phyloP scores from a whole-genome alignment of 1,139 yeast genomes.

The Blastobotrys persicus region DNA sequence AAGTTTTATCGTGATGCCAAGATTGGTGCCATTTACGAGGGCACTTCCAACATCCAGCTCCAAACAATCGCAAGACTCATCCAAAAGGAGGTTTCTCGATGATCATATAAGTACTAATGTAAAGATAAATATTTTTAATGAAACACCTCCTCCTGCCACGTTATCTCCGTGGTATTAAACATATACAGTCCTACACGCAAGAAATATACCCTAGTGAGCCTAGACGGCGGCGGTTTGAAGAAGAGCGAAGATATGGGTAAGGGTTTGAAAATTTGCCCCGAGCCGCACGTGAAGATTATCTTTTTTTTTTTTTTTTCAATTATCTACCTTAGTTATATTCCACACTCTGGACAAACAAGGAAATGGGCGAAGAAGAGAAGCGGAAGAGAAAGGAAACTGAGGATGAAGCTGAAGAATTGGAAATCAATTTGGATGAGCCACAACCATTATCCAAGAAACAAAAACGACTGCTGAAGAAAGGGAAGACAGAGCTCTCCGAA shows the following conservation, averaged over 20 bases:
- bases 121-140: neutral
- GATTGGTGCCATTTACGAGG: slow-evolving; percentile 48
- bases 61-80: slow-evolving; percentile 45
- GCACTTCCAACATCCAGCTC: slow-evolving; percentile 45
- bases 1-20: slow-evolving; percentile 46
- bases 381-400: slow-evolving; percentile 11
- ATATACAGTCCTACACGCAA: no score
- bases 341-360: neutral
- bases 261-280: neutral
- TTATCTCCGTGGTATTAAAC: neutral
- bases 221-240: no score
- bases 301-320: slow-evolving; percentile 1
- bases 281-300: slow-evolving; percentile 3
- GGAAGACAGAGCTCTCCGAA: slow-evolving; percentile 34
- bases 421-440: slow-evolving; percentile 72
- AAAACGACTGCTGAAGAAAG: slow-evolving; percentile 76
- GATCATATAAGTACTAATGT: slow-evolving; percentile 4
- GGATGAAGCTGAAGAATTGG: slow-evolving; percentile 41
- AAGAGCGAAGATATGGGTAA: neutral
- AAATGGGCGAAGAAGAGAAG: slow-evolving; percentile 8
- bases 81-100: slow-evolving; percentile 34
- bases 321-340: neutral
- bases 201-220: no score
- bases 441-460: slow-evolving; percentile 87
- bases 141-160: neutral